Conservation (phyloP, 352 stramenopile species). For the Phytophthora colocasiae region DNA sequence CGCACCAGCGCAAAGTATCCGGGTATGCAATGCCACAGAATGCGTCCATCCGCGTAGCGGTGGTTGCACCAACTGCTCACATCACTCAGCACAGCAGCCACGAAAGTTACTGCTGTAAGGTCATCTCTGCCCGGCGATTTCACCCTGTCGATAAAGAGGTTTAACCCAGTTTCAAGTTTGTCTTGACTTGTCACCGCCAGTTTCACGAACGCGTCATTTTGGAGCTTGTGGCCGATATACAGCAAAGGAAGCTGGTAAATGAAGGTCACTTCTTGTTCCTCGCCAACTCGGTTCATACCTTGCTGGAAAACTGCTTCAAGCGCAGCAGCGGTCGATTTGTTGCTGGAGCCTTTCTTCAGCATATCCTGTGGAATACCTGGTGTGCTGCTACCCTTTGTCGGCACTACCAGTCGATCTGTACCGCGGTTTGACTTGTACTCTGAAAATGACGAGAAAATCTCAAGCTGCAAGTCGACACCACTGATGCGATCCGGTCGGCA, state of each 20-base stretch:
- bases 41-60: slow-evolving; percentile 40
- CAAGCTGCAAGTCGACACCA: slow-evolving; percentile 53
- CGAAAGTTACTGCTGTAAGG: slow-evolving; percentile 69
- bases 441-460: slow-evolving; percentile 58
- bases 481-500: slow-evolving; percentile 48
- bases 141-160: slow-evolving; percentile 66
- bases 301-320: slow-evolving; percentile 64
- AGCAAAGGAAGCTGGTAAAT: slow-evolving; percentile 63
- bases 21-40: slow-evolving; percentile 82
- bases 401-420: slow-evolving; percentile 46
- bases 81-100: slow-evolving; percentile 73
- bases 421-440: slow-evolving; percentile 54
- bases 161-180: slow-evolving; percentile 60
- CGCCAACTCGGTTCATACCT: slow-evolving; percentile 43
- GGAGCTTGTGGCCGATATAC: slow-evolving; percentile 56
- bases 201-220: slow-evolving; percentile 52
- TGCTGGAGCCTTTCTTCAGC: slow-evolving; percentile 42
- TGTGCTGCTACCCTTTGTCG: slow-evolving; percentile 29
- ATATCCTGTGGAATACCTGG: slow-evolving; percentile 49
- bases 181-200: slow-evolving; percentile 40
- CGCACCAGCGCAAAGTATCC: slow-evolving; percentile 80
- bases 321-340: slow-evolving; percentile 40
- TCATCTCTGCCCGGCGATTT: slow-evolving; percentile 64
- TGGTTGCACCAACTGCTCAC: slow-evolving; percentile 66
- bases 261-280: slow-evolving; percentile 62